phyloP scores from a whole-genome alignment of 305 asterid genomes.

The Solanum hybrid region DNA sequence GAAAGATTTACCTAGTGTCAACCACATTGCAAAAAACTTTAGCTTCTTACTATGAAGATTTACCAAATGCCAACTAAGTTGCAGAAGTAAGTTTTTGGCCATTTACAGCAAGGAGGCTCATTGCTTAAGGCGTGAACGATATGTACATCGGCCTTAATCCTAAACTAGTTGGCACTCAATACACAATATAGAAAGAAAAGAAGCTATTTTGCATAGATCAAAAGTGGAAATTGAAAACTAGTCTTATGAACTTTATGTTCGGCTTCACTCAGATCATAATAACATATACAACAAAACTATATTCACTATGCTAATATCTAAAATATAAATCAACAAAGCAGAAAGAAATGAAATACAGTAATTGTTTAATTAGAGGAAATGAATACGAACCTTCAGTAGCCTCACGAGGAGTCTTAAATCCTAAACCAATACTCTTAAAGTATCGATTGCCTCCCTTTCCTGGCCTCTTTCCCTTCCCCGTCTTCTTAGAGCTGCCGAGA shows the following conservation, averaged over 20 bases:
- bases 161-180: not conserved
- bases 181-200: too few species aligned
- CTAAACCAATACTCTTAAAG: constrained; percentile 26
- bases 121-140: not conserved
- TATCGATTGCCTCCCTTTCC: constrained; percentile 33
- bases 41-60: not conserved
- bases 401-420: constrained; percentile 31
- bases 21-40: not conserved
- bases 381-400: constrained; percentile 21
- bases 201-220: not conserved
- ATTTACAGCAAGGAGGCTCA: not conserved
- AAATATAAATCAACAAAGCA: not conserved
- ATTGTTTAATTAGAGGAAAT: not conserved
- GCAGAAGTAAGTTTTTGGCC: not conserved
- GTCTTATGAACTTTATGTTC: not conserved
- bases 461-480: constrained; percentile 35
- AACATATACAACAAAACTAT: not conserved
- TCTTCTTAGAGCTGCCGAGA: constrained; percentile 20
- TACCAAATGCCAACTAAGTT: not conserved
- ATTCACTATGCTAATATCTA: not conserved
- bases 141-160: not conserved
- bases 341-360: not conserved
- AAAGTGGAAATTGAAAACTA: not conserved
- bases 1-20: not conserved
- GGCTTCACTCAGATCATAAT: not conserved